These are phyloP conservation scores for Diaporthe sp. DNA, from an alignment of 2,329 filamentous ascomycete genomes.

Conservation along the genomic window DNA sequence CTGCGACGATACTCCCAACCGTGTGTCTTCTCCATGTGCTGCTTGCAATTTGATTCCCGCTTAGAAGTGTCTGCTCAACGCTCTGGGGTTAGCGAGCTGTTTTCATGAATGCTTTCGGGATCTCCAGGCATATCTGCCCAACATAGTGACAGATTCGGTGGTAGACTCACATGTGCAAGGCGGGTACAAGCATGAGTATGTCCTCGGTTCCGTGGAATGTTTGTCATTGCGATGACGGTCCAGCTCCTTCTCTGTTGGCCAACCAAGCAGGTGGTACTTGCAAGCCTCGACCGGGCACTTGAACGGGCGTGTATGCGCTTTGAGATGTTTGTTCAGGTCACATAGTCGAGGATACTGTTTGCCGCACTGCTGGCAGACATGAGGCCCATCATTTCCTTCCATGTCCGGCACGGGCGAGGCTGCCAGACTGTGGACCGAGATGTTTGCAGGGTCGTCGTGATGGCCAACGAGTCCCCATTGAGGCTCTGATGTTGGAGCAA, in stretches of 20 bases:
- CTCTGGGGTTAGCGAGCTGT: neutral
- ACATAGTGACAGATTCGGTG: neutral
- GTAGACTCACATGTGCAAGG: constrained; percentile 67
- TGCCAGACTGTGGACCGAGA: constrained; percentile 9
- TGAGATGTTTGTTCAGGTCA: constrained; percentile 51
- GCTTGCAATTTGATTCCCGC: constrained; percentile 85
- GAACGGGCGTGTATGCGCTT: constrained; percentile 55
- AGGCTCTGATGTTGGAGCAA: constrained; percentile 25
- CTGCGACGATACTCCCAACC: constrained; percentile 79
- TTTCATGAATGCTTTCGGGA: neutral
- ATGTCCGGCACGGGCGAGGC: constrained; percentile 26
- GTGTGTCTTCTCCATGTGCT: constrained; percentile 88
- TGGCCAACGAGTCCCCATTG: constrained; percentile 32
- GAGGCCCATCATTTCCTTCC: constrained; percentile 28
- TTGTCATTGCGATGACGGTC: constrained; percentile 84
- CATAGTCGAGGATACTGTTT: constrained; percentile 48
- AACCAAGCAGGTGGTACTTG: constrained; percentile 78
- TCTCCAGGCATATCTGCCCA: neutral
- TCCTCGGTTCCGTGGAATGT: constrained; percentile 73
- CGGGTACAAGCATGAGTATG: constrained; percentile 74
- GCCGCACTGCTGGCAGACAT: constrained; percentile 45
- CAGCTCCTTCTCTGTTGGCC: constrained; percentile 84
- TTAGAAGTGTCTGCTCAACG: constrained; percentile 70
- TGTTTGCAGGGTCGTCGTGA: constrained; percentile 17
- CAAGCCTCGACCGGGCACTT: constrained; percentile 76